Evolutionary conservation across 306 rosid genomes (phyloP).

Genomic region (Begonia peltatifolia): DNA sequence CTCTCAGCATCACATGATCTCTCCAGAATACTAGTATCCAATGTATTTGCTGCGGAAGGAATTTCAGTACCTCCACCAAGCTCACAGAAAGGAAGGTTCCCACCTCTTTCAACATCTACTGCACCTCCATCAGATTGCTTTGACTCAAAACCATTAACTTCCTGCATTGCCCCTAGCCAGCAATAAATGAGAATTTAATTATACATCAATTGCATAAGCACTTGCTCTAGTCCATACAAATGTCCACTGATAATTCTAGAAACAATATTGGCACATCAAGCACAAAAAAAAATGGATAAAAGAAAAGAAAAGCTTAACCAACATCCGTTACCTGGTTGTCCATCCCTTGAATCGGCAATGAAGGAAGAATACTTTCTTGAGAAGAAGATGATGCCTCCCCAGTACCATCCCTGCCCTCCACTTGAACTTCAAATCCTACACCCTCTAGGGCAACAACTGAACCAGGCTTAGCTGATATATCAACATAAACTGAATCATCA

Average conservation of each 20-base stretch:
- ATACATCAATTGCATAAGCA: conserved; percentile 32
- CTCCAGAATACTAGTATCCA: conserved; percentile 18
- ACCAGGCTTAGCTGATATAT: conserved; percentile 13
- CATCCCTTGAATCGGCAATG: conserved; percentile 32
- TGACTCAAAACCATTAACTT: conserved; percentile 44
- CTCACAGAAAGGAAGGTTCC: conserved; percentile 19
- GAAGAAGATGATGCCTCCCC: conserved; percentile 13
- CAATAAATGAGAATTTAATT: conserved; percentile 64
- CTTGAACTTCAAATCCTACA: conserved; percentile 11
- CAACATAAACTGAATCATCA: conserved; percentile 17
- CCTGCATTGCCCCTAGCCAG: conserved; percentile 96
- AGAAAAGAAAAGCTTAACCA: conserved; percentile 16
- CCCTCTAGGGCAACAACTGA: conserved; percentile 18
- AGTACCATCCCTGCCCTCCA: conserved; percentile 10
- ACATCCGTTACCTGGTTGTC: conserved; percentile 82
- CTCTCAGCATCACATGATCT: conserved; percentile 20
- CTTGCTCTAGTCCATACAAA: conserved; percentile 16
- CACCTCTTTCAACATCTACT: conserved; percentile 27
- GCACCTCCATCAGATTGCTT: conserved; percentile 23
- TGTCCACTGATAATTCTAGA: conserved; percentile 8
- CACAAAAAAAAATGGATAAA: too few relatives aligned
- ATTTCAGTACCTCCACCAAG: conserved; percentile 20
- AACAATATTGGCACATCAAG: background rate
- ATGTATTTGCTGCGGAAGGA: conserved; percentile 17
- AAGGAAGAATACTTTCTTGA: conserved; percentile 14